Percentiles rank a stretch among this genome's conserved stretches.
phyloP scores from a whole-genome alignment of 305 asterid genomes.

The Solanum hybrid region DNA sequence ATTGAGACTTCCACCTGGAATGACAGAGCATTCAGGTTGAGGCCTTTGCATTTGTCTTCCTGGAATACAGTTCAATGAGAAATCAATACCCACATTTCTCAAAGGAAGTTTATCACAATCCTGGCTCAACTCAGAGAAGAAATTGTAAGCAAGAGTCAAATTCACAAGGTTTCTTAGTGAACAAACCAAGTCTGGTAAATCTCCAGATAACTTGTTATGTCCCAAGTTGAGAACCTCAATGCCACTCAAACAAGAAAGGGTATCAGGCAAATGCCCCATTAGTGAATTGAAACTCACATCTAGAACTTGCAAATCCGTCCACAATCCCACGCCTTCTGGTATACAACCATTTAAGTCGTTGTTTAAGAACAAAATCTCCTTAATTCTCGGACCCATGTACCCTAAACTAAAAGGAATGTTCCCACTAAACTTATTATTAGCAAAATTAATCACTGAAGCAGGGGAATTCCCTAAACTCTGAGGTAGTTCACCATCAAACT shows the following conservation, averaged over 20 bases:
- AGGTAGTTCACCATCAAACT: conserved; percentile 52
- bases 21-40: conserved; percentile 52
- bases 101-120: conserved; percentile 38
- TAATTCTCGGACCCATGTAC: conserved; percentile 42
- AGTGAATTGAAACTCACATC: conserved; percentile 62
- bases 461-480: conserved; percentile 65
- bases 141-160: conserved; percentile 57
- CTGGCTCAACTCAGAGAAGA: conserved; percentile 58
- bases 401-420: conserved; percentile 60
- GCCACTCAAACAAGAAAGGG: conserved; percentile 47
- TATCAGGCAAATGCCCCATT: conserved; percentile 69
- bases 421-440: conserved; percentile 61
- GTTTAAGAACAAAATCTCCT: conserved; percentile 69
- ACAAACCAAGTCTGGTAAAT: conserved; percentile 61
- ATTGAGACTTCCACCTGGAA: conserved; percentile 55
- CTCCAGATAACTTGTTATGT: conserved; percentile 60
- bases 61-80: conserved; percentile 70
- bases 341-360: conserved; percentile 74
- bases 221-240: conserved; percentile 65
- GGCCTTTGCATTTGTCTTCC: conserved; percentile 66
- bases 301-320: conserved; percentile 62
- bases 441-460: conserved; percentile 65
- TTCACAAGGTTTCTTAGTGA: conserved; percentile 40
- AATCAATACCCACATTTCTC: conserved; percentile 52
- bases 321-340: conserved; percentile 72